A percentile compares a stretch with the other conserved stretches of the same genome.
These are phyloP conservation scores for Xylaria sp. DNA, from an alignment of 495 filamentous ascomycete genomes.

Conservation along the genomic window DNA sequence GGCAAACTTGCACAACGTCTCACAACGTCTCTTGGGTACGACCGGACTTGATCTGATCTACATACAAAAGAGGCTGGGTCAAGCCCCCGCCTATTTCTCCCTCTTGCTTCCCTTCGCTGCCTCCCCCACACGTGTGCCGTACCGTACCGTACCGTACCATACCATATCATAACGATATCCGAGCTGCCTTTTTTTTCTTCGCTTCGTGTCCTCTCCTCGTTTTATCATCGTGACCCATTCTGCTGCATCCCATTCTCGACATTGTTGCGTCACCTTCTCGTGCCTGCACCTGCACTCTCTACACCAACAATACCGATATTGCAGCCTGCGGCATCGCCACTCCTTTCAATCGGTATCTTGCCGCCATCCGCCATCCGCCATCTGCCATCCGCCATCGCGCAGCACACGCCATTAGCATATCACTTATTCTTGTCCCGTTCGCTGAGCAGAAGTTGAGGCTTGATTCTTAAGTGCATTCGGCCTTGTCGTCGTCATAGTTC, in stretches of 20 bases:
- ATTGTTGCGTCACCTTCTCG: not conserved
- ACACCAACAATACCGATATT: too few species aligned
- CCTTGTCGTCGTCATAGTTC: not conserved
- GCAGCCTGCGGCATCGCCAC: constrained; percentile 8
- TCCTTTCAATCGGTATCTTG: not conserved
- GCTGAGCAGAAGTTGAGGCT: not conserved
- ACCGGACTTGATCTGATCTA: not conserved
- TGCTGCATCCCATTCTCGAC: constrained; percentile 6
- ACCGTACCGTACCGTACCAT: too few species aligned
- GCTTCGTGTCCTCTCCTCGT: not conserved
- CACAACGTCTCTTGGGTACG: constrained; percentile 9
- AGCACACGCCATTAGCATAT: not conserved
- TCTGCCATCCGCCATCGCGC: too few species aligned
- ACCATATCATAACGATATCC: not conserved
- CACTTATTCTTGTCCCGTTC: not conserved
- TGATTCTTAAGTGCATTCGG: not conserved
- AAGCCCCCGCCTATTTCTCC: not conserved
- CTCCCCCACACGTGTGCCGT: not conserved
- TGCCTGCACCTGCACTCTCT: not conserved
- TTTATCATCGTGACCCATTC: constrained; percentile 19
- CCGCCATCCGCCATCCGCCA: too few species aligned
- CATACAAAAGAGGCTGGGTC: constrained; percentile 1
- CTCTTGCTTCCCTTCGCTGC: not conserved
- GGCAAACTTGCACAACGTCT: constrained; percentile 7
- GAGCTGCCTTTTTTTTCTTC: not conserved